A percentile compares a stretch with the other conserved stretches of the same genome.
Evolutionary conservation across 176 grass and related monocot species (phyloP).

Genomic region (Avena sativa): DNA sequence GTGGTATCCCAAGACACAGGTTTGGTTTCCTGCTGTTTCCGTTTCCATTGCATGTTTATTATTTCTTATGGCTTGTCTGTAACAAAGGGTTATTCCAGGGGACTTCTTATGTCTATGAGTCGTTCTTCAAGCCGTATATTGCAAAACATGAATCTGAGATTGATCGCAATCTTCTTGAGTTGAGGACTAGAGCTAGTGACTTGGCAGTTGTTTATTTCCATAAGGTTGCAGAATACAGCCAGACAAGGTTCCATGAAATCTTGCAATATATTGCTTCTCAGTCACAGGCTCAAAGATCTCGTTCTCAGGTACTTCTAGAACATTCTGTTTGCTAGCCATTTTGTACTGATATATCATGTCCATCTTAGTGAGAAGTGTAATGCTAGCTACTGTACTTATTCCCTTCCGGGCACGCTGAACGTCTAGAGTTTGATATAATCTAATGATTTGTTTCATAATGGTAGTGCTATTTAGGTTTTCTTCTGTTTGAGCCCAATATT

Average conservation of each 20-base stretch:
- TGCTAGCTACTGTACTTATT: not conserved
- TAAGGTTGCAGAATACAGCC: slow-evolving; percentile 64
- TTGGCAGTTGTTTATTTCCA: slow-evolving; percentile 64
- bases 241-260: slow-evolving; percentile 82
- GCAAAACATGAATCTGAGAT: slow-evolving; percentile 85
- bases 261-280: slow-evolving; percentile 82
- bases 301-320: slow-evolving; percentile 41
- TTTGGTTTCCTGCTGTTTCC: slow-evolving; percentile 33
- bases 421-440: slow-evolving; percentile 6
- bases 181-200: slow-evolving; percentile 66
- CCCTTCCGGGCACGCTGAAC: not conserved
- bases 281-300: slow-evolving; percentile 44
- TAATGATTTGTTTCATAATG: not conserved
- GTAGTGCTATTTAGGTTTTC: not conserved
- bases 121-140: slow-evolving; percentile 81
- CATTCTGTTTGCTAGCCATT: slow-evolving; percentile 25
- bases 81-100: slow-evolving; percentile 60
- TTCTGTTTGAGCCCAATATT: slow-evolving; percentile 26
- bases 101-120: slow-evolving; percentile 82
- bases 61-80: slow-evolving; percentile 24
- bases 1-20: slow-evolving; percentile 89
- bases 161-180: slow-evolving; percentile 77
- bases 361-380: not conserved
- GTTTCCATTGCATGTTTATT: slow-evolving; percentile 21
- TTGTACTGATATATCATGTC: not conserved